Percentiles rank a stretch among this genome's conserved stretches.
These are phyloP conservation scores for Sechiopsis laciniata DNA, from an alignment of 306 rosid species.

Conservation along the genomic window DNA sequence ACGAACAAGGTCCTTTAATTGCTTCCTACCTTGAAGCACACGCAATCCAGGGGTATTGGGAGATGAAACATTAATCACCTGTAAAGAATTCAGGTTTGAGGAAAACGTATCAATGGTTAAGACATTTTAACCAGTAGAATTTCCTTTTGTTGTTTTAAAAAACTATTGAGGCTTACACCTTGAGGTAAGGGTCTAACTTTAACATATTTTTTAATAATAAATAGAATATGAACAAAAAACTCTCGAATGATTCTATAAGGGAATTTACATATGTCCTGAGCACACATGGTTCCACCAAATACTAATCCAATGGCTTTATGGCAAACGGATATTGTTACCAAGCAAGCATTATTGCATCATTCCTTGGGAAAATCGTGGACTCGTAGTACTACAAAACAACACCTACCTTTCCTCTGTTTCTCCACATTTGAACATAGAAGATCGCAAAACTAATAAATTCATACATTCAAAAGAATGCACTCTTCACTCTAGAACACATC, in stretches of 20 bases:
- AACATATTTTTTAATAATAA: background rate
- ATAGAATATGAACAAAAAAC: background rate
- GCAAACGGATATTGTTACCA: background rate
- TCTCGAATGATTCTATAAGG: background rate
- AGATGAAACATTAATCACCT: constrained; percentile 97
- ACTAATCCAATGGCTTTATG: constrained; percentile 6
- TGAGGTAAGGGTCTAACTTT: background rate
- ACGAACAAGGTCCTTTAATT: constrained; percentile 86
- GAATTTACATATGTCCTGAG: background rate
- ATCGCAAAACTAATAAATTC: background rate
- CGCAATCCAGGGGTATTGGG: constrained; percentile 99
- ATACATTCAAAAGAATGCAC: background rate
- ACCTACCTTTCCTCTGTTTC: background rate
- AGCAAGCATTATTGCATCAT: background rate
- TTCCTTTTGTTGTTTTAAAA: too few species aligned
- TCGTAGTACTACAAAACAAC: constrained; percentile 7
- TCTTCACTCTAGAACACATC: background rate
- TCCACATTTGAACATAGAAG: background rate
- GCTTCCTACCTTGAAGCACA: constrained; percentile 97
- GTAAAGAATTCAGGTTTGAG: constrained; percentile 1
- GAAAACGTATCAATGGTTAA: background rate
- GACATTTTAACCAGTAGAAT: background rate
- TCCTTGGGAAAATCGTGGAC: background rate
- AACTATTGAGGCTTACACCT: too few species aligned
- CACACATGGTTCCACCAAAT: background rate